Evolutionary conservation across 306 rosid genomes (phyloP).

Genomic region (Inga leiocalycina): DNA sequence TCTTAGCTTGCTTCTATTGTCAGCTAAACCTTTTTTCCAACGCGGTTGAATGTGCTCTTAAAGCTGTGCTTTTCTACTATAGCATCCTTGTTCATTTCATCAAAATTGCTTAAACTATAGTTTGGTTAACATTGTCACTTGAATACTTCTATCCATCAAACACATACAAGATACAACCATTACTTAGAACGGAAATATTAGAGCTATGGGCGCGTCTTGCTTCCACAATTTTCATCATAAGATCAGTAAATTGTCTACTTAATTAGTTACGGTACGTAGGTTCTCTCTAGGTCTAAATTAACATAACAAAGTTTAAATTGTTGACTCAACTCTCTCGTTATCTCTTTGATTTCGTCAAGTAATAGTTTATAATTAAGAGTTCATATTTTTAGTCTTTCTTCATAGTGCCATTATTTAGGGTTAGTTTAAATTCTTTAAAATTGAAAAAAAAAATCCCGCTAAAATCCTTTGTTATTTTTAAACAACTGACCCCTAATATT

Average conservation of each 20-base stretch:
- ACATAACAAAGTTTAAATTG: neutral
- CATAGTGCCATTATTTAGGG: neutral
- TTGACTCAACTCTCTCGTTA: neutral
- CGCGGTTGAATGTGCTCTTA: neutral
- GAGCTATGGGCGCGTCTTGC: neutral
- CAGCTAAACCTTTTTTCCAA: neutral
- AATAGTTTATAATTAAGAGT: neutral
- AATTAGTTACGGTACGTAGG: neutral
- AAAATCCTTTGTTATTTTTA: too few species aligned
- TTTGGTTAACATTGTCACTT: neutral
- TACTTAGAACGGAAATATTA: neutral
- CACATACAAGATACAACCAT: neutral
- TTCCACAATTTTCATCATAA: neutral
- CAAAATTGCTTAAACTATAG: neutral
- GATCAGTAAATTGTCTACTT: too few species aligned
- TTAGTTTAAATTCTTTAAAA: too few species aligned
- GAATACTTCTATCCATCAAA: neutral
- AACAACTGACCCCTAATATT: neutral
- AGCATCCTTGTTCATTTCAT: neutral
- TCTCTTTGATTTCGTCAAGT: neutral
- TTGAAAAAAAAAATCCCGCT: too few species aligned
- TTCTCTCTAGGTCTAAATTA: constrained; percentile 1
- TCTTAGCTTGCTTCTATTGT: constrained; percentile 25
- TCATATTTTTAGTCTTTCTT: neutral
- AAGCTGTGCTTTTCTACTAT: neutral